Evolutionary conservation across 257 asterid species (phyloP), one percentile per base, ranked within the genome.

Genomic region (Jacaranda copaia): DNA sequence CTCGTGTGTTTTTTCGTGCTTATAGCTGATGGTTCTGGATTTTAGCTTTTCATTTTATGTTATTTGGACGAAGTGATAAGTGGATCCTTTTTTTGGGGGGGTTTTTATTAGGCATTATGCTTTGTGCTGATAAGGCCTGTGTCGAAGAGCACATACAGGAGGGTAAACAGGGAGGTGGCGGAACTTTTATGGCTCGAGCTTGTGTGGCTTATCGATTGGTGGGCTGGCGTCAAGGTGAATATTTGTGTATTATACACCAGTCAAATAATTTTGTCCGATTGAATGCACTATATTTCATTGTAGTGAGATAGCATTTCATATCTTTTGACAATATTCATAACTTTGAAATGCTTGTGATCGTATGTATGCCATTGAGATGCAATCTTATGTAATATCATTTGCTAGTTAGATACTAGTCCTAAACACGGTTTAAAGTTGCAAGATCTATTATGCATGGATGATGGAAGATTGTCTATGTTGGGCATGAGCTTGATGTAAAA

Each of bases 111-210:
- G 99, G 97, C 96, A 13, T 53, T 87, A 55, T 91, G 90, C 77
- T 95, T 80, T 82, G 84, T 90, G 69, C 78, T 90, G 3, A 46
- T 93, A 64, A 85, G 98, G 80, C 97, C 98, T 20, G 11, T 90
- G 16, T 93, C 97, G n/a, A 95, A 88, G 93, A 95, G 79, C 85
- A 83, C 79, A 45, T 93, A 91, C 79, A 80, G 98, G 89, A 93
- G 92, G 91, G 82, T 93, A 55, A 95, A 95, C 75, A 77, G 94
- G 74, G 87, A 81, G 85, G 82, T 93, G 58, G 94, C 92, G 0
- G 98, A 95, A 61, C 87, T 91, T 38, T 43, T 95, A 78, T 95
- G 99, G 99, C 91, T 95, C 76, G 98, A 95, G 92, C 97, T 93
- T 8, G 93, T 95, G 42, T 95, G 99, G 99, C 81, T 95, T 51